Base-by-base conservation (phyloP, 306 rosid genomes). In the Spatholobus suberectus region DNA sequence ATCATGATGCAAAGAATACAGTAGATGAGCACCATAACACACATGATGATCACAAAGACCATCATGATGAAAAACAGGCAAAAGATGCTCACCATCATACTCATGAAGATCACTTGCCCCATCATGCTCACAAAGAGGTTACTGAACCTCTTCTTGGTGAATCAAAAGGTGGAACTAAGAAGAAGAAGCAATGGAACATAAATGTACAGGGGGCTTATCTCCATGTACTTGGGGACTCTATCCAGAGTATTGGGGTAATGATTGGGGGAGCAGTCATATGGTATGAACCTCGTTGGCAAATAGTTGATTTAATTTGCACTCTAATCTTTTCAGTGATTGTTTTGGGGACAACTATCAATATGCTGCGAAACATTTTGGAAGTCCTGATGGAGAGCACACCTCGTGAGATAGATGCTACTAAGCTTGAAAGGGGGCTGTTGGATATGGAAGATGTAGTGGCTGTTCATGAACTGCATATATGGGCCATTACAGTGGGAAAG, bases 381-480 rank as follows among this genome's bases (percentile, higher is more conserved):
- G 97, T 92, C 8, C 79, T 90, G 76, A 92, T 92, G 97, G 93
- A 92, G 77, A 90, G 92, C 93, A 90, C 94, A 0, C 97, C 97
- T 0, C 87, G 93, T 20, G 97, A 92, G 87, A 89, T 92, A 9
- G 97, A 92, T 75, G 94, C 92, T 9, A 86, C 93, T 7, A 76
- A 85, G 81, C 92, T 92, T 4, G 92, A 90, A 70, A 87, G 34
- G 3, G 94, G 94, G 49, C 65, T 90, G 57, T 29, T 92, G 83
- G 90, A 89, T 80, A 89, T 92, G 92, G 94, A 89, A 6, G 97
- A 90, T 75, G 94, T 92, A 57, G 88, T 88, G 77, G 97, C 93
- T 47, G 85, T 92, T 82, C 97, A 92, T 82, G 97, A 92, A 86
- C 87, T 92, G 73, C 97, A 90, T 65, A 90, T 92, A 70, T 90